These are phyloP conservation scores for Alternaria dauci DNA, from an alignment of 2,329 filamentous ascomycete species.

Conservation along the genomic window DNA sequence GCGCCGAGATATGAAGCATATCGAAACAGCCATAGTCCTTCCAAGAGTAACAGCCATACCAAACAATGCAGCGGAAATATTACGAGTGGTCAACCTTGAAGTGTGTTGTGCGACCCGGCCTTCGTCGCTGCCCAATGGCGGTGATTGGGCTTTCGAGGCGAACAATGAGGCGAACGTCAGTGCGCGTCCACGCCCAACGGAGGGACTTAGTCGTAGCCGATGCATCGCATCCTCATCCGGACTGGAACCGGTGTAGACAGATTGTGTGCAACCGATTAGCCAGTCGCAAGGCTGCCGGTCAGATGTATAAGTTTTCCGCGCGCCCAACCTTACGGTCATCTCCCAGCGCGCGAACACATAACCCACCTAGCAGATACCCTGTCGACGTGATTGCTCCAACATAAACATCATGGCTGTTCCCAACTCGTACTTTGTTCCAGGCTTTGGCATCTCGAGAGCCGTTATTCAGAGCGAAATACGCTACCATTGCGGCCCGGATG, in stretches of 20 bases:
- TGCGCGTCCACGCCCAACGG: constrained; percentile 37
- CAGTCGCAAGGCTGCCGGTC: constrained; percentile 11
- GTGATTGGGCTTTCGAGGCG: constrained; percentile 38
- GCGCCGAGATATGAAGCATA: constrained; percentile 14
- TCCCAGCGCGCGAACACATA: constrained; percentile 21
- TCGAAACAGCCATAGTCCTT: constrained; percentile 13
- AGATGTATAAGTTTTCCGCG: constrained; percentile 33
- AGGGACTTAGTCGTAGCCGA: constrained; percentile 16
- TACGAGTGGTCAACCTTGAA: constrained; percentile 17
- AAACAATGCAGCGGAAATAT: constrained; percentile 11
- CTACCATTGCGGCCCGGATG: constrained; percentile 54
- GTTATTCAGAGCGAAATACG: constrained; percentile 56
- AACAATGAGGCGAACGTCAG: constrained; percentile 42
- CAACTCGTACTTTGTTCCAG: constrained; percentile 55
- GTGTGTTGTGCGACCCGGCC: constrained; percentile 25
- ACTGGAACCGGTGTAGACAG: constrained; percentile 23
- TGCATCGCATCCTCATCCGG: constrained; percentile 15
- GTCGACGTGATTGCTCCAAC: constrained; percentile 6
- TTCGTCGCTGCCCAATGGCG: constrained; percentile 37
- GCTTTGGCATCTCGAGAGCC: constrained; percentile 54
- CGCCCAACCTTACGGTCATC: constrained; percentile 29
- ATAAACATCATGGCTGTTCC: constrained; percentile 34
- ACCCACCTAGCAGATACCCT: constrained; percentile 19
- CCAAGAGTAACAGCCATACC: constrained; percentile 15
- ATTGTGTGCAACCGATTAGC: constrained; percentile 13